Base-by-base conservation (phyloP, 345 rosid species). In the Raphanus raphanistrum region DNA sequence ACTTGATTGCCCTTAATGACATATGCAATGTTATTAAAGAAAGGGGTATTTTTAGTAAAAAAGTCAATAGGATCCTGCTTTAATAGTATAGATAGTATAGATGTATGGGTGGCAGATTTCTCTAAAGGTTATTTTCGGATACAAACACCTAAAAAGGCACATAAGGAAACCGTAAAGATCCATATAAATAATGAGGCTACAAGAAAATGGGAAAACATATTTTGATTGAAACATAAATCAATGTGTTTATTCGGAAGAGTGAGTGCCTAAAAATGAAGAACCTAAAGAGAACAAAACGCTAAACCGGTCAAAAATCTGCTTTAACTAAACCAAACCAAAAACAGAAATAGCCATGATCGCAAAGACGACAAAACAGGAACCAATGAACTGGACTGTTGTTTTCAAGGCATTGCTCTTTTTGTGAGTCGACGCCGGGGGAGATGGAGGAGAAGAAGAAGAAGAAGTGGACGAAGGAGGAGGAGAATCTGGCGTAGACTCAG, bases 331-430 rank as follows among this genome's bases (percentile, higher is more conserved):
- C 57, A 75, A 45, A 74, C 57, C 72, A 45, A 70, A 70, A 70
- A 17, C 68, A 0, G 73, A 80, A 64, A 80, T 36, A 80, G 21
- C 59, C 2, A 80, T 17, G 27, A 66, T 10, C 2, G 59, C 63
- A 59, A 65, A 27, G 73, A 58, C 65, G 45, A 48, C 73, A 43
- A 70, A 75, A 48, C 76, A 43, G 35, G 69, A 57, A 21, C 68
- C 16, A 59, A 64, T 31, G 45, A 70, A 70, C 63, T 3, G 63
- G 72, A 57, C 65, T 16, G 68, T 8, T 0, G 78, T 27, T 69
- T 63, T 73, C 11, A 62, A 64, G 36, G 79, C 76, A 65, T 33
- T 70, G 79, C 79, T 80, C 69, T 75, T 75, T 63, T 64, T 80
- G 48, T 16, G 76, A 75, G 72, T 58, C 12, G 79, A 63, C 0